Conservation (phyloP, 768 basidiomycete genomes). For the Strobilomyces echinocephalus region DNA sequence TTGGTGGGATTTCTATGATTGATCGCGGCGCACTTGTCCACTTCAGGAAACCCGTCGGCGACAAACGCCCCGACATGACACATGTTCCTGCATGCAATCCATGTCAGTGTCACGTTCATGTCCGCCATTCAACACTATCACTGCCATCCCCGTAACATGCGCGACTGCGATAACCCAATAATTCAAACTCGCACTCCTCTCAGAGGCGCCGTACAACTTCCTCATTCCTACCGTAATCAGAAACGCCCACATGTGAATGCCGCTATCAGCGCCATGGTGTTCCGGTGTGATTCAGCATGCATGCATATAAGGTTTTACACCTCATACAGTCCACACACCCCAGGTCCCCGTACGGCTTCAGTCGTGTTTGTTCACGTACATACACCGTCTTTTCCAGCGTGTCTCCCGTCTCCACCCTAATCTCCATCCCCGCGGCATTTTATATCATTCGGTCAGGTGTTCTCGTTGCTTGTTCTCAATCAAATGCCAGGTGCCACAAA, state of each 20-base stretch:
- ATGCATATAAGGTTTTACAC: conserved; percentile 32
- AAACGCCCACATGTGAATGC: conserved; percentile 34
- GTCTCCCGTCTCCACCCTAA: conserved; percentile 29
- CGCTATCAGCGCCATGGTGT: conserved; percentile 24
- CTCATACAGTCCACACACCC: conserved; percentile 28
- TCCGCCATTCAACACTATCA: conserved; percentile 9
- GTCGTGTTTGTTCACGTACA: conserved; percentile 35
- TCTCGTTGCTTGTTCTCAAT: conserved; percentile 12
- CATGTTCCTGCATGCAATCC: conserved; percentile 16
- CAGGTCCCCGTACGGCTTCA: conserved; percentile 34
- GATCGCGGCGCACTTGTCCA: conserved; percentile 25
- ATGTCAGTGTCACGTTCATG: conserved; percentile 28
- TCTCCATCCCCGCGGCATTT: conserved; percentile 32
- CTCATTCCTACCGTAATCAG: conserved; percentile 30
- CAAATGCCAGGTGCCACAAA: conserved; percentile 13
- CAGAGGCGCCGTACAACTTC: conserved; percentile 26
- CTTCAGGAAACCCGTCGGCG: conserved; percentile 26
- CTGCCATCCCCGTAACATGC: conserved; percentile 13
- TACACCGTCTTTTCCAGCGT: conserved; percentile 28
- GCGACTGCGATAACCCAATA: conserved; percentile 17
- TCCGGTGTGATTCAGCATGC: conserved; percentile 25
- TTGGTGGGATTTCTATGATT: conserved; percentile 19
- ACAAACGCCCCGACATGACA: conserved; percentile 23
- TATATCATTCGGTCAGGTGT: conserved; percentile 14
- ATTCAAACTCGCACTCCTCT: conserved; percentile 15